Evolutionary conservation across 495 filamentous ascomycete genomes (phyloP).

Genomic region (Barbatosphaeria neglecta): DNA sequence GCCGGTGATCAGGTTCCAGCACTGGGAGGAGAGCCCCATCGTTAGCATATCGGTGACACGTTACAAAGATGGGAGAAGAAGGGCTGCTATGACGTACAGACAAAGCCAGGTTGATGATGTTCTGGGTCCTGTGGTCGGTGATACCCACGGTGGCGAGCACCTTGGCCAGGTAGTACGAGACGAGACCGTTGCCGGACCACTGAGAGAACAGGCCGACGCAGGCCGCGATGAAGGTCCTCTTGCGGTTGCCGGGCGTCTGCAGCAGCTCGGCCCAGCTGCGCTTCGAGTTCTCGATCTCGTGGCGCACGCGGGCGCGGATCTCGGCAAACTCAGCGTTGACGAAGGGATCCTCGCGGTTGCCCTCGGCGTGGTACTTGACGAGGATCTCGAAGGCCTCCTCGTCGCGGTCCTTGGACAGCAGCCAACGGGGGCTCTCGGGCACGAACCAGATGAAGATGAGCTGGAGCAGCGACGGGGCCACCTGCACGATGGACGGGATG

Average conservation of each 20-base stretch:
- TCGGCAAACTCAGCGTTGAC: constrained; percentile 50
- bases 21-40: too few relatives aligned
- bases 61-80: not conserved
- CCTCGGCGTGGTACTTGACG: constrained; percentile 51
- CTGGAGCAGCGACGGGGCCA: constrained; percentile 45
- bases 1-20: not conserved
- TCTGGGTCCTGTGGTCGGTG: constrained; percentile 38
- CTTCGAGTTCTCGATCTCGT: constrained; percentile 44
- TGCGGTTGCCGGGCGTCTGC: constrained; percentile 40
- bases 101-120: constrained; percentile 45
- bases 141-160: constrained; percentile 37
- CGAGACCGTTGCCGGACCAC: constrained; percentile 54
- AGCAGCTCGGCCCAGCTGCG: constrained; percentile 45
- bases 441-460: constrained; percentile 41
- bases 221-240: constrained; percentile 44
- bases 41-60: not conserved
- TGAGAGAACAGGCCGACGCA: constrained; percentile 53
- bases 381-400: constrained; percentile 48
- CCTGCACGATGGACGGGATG: constrained; percentile 51
- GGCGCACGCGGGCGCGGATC: constrained; percentile 45
- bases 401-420: constrained; percentile 46
- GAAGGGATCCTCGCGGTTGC: constrained; percentile 41
- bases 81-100: not conserved
- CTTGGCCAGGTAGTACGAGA: constrained; percentile 47
- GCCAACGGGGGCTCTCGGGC: constrained; percentile 49